Evolutionary conservation across 139 green algal genomes (phyloP).

Genomic region (Protoeuglena noctilucae): DNA sequence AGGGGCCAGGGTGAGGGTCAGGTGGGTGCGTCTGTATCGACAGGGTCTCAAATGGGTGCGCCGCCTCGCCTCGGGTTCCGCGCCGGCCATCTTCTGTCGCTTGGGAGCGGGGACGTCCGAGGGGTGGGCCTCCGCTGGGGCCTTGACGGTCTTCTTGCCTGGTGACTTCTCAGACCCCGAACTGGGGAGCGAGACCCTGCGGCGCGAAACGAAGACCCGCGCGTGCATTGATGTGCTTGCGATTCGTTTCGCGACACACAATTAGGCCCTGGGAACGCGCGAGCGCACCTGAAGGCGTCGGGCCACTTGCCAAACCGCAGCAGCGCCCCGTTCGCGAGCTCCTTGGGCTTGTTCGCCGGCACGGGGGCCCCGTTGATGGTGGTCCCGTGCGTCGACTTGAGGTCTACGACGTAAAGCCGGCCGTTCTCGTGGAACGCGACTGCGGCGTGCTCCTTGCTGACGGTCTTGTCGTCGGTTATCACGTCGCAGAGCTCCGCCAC

Average conservation of each 20-base stretch:
- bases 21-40: neutral
- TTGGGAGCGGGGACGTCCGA: neutral
- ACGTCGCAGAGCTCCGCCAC: no score
- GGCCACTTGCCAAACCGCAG: neutral
- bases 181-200: no score
- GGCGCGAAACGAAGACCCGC: no score
- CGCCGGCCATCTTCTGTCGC: neutral
- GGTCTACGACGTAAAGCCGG: neutral
- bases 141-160: no score
- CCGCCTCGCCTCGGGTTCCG: neutral
- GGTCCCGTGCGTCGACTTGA: conserved; percentile 1
- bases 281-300: no score
- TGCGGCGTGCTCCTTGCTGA: neutral
- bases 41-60: no score
- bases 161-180: no score
- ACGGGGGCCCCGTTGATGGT: neutral
- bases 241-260: no score
- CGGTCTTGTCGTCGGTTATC: neutral
- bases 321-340: neutral
- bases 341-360: neutral
- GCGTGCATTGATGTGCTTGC: no score
- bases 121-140: neutral
- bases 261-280: no score
- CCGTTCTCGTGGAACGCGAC: neutral
- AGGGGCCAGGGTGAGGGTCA: neutral